A percentile compares a stretch with the other conserved stretches of the same genome.
phyloP scores from a whole-genome alignment of 148 eudicot genomes.

The Nyssa sinensis region DNA sequence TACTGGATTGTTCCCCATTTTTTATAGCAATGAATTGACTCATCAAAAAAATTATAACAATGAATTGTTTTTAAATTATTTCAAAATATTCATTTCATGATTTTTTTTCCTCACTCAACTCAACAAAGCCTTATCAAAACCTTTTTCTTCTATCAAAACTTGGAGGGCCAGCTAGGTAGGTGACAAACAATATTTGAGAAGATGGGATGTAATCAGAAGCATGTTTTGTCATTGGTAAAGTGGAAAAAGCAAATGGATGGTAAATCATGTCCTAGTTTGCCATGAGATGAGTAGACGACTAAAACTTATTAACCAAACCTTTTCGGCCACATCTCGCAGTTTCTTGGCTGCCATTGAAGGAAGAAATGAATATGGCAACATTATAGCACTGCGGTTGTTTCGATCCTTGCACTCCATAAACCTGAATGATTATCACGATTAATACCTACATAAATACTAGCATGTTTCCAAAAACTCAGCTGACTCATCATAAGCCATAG shows the following conservation, averaged over 20 bases:
- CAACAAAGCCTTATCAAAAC: too few relatives aligned
- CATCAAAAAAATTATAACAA: too few relatives aligned
- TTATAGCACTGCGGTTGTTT: conserved; percentile 60
- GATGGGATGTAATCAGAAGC: not conserved
- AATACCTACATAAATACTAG: conserved; percentile 21
- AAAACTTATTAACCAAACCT: conserved; percentile 36
- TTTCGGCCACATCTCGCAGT: conserved; percentile 72
- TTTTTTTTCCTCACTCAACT: too few relatives aligned
- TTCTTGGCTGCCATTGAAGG: conserved; percentile 95
- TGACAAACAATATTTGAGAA: too few relatives aligned
- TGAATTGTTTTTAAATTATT: too few relatives aligned
- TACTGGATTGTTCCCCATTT: too few relatives aligned
- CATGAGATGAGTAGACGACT: not conserved
- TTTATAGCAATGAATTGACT: too few relatives aligned
- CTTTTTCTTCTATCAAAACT: too few relatives aligned
- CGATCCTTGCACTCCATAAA: conserved; percentile 97
- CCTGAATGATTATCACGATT: conserved; percentile 52
- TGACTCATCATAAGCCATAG: not conserved
- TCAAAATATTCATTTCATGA: too few relatives aligned
- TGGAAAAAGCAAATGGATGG: not conserved
- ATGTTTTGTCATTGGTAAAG: not conserved
- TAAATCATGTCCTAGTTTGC: not conserved
- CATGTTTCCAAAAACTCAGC: not conserved
- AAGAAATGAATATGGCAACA: conserved; percentile 79
- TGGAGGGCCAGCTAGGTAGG: too few relatives aligned